Evolutionary conservation across 371 early-diverging fungal genomes (phyloP).

Genomic region (Dichotomocladium elegans): DNA sequence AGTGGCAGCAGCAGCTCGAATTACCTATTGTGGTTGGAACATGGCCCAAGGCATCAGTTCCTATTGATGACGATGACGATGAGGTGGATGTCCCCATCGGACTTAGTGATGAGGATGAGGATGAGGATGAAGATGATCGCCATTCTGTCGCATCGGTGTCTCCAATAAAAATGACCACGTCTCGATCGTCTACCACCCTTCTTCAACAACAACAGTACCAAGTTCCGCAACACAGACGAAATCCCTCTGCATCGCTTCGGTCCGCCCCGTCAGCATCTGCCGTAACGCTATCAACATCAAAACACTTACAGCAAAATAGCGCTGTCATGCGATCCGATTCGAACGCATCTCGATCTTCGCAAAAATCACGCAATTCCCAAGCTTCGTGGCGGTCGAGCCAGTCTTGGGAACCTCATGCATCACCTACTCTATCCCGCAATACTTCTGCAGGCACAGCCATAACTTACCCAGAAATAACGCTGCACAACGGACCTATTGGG

Average conservation of each 20-base stretch:
- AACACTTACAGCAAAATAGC: neutral
- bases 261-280: slow-evolving; percentile 8
- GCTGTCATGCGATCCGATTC: slow-evolving; percentile 30
- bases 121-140: slow-evolving; percentile 3
- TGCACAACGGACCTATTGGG: neutral
- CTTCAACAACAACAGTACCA: neutral
- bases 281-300: slow-evolving; percentile 3
- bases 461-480: slow-evolving; percentile 4
- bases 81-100: slow-evolving; percentile 10
- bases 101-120: slow-evolving; percentile 15
- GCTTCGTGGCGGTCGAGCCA: slow-evolving; percentile 28
- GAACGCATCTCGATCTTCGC: slow-evolving; percentile 23
- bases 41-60: slow-evolving; percentile 42
- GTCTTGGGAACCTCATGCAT: slow-evolving; percentile 13
- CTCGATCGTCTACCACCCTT: neutral
- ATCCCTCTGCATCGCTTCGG: neutral
- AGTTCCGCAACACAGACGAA: slow-evolving; percentile 2
- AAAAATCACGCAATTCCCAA: slow-evolving; percentile 22
- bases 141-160: neutral
- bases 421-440: slow-evolving; percentile 21
- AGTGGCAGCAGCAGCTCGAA: slow-evolving; percentile 16
- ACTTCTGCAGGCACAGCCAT: slow-evolving; percentile 5
- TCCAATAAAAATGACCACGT: neutral
- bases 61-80: slow-evolving; percentile 47
- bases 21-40: slow-evolving; percentile 43